Evolutionary conservation across 768 basidiomycete genomes (phyloP).

Genomic region (Terana coerulea): DNA sequence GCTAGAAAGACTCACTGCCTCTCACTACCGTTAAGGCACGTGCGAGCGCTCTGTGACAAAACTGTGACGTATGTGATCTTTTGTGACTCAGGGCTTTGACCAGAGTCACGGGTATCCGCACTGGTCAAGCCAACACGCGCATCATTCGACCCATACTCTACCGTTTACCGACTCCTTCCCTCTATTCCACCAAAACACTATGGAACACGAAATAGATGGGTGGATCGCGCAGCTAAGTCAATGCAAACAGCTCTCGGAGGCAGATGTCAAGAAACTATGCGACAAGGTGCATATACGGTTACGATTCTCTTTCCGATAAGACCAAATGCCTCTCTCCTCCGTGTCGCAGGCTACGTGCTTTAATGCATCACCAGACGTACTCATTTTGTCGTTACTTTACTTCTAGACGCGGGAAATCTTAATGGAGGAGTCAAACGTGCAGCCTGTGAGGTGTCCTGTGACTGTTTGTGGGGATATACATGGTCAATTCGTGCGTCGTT

Average conservation of each 20-base stretch:
- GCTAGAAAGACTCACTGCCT: slow-evolving; percentile 1
- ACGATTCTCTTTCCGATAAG: slow-evolving; percentile 22
- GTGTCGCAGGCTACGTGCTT: slow-evolving; percentile 1
- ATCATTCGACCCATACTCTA: slow-evolving; percentile 21
- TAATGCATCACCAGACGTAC: slow-evolving; percentile 6
- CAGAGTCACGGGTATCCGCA: slow-evolving; percentile 11
- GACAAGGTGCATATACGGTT: slow-evolving; percentile 75
- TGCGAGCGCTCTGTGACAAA: slow-evolving; percentile 2
- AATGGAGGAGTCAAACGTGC: slow-evolving; percentile 99
- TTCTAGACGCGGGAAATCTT: slow-evolving; percentile 92
- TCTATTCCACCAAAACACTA: slow-evolving; percentile 20
- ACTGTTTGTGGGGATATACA: slow-evolving; percentile 99
- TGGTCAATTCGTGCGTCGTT: slow-evolving; percentile 91
- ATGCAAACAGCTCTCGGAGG: slow-evolving; percentile 95
- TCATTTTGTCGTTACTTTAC: slow-evolving; percentile 10
- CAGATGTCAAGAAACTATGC: slow-evolving; percentile 95
- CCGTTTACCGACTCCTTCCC: slow-evolving; percentile 10
- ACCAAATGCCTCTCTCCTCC: slow-evolving; percentile 18
- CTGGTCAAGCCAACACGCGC: slow-evolving; percentile 17
- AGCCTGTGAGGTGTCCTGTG: slow-evolving; percentile 97
- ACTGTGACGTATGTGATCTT: slow-evolving; percentile 1
- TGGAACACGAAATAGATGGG: slow-evolving; percentile 80
- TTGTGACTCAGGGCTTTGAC: slow-evolving; percentile 1
- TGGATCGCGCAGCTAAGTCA: slow-evolving; percentile 97
- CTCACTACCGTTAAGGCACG: slow-evolving; percentile 4